Evolutionary conservation across 345 rosid species (phyloP).

Genomic region (Moricandia arvensis): DNA sequence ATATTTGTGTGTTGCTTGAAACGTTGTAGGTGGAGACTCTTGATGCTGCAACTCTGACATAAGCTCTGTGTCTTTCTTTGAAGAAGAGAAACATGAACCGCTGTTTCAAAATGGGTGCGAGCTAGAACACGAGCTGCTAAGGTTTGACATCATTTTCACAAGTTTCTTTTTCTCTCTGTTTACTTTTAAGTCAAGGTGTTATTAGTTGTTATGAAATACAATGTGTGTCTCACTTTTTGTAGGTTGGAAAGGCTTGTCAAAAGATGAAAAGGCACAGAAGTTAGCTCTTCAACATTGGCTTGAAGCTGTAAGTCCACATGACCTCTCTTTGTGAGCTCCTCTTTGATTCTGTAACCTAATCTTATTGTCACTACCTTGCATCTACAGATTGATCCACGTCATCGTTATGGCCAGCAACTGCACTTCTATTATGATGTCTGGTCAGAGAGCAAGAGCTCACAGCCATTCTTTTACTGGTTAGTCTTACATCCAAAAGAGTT

Average conservation of each 20-base stretch:
- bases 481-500: neutral
- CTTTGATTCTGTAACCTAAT: neutral
- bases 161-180: neutral
- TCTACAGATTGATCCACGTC: slow-evolving; percentile 80
- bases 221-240: neutral
- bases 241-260: slow-evolving; percentile 72
- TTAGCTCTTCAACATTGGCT: slow-evolving; percentile 81
- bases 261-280: slow-evolving; percentile 75
- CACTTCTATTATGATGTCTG: slow-evolving; percentile 77
- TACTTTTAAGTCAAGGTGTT: neutral
- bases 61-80: slow-evolving; percentile 60
- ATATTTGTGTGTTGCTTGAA: slow-evolving; percentile 2
- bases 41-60: slow-evolving; percentile 54
- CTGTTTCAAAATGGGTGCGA: slow-evolving; percentile 59
- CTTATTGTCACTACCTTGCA: neutral
- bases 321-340: neutral
- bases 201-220: neutral
- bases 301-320: slow-evolving; percentile 60
- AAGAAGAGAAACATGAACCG: slow-evolving; percentile 57
- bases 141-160: slow-evolving; percentile 38
- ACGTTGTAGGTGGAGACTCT: slow-evolving; percentile 59
- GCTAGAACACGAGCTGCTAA: slow-evolving; percentile 65
- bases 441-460: slow-evolving; percentile 57
- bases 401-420: slow-evolving; percentile 91
- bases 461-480: slow-evolving; percentile 82